phyloP scores from a whole-genome alignment of 495 filamentous ascomycete species.

The Hyaloscypha finlandica region DNA sequence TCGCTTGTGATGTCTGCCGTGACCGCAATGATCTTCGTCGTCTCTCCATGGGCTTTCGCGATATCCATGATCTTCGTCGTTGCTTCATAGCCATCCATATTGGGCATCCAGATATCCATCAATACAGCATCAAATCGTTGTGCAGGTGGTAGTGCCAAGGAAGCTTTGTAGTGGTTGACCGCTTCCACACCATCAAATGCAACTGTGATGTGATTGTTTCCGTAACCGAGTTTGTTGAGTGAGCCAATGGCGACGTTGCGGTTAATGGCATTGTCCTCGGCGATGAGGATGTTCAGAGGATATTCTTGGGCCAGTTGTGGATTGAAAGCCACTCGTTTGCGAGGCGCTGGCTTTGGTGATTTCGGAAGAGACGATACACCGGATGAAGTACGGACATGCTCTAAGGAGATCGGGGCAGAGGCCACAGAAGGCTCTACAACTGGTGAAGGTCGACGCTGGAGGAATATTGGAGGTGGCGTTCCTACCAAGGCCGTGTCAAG shows the following conservation, averaged over 20 bases:
- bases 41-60: slow-evolving; percentile 32
- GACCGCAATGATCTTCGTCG: slow-evolving; percentile 62
- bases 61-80: slow-evolving; percentile 64
- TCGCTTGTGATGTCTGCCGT: slow-evolving; percentile 76
- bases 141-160: slow-evolving; percentile 22
- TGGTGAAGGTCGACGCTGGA: slow-evolving; percentile 18
- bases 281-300: slow-evolving; percentile 72
- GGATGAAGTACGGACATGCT: neutral
- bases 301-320: slow-evolving; percentile 54
- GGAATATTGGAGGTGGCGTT: slow-evolving; percentile 4
- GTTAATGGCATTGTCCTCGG: slow-evolving; percentile 81
- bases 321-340: slow-evolving; percentile 37
- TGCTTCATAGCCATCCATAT: slow-evolving; percentile 81
- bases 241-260: slow-evolving; percentile 72
- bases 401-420: neutral
- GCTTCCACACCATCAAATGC: slow-evolving; percentile 75
- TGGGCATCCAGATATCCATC: slow-evolving; percentile 89
- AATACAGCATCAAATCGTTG: slow-evolving; percentile 64
- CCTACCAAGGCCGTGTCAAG: slow-evolving; percentile 22
- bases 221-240: slow-evolving; percentile 71
- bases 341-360: slow-evolving; percentile 26
- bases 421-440: neutral
- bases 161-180: slow-evolving; percentile 60
- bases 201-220: slow-evolving; percentile 53
- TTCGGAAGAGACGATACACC: slow-evolving; percentile 15